Percentiles rank a stretch among this genome's conserved stretches.
Conservation (phyloP, 169 alveolate genomes). For the Plasmodium chabaudi region DNA sequence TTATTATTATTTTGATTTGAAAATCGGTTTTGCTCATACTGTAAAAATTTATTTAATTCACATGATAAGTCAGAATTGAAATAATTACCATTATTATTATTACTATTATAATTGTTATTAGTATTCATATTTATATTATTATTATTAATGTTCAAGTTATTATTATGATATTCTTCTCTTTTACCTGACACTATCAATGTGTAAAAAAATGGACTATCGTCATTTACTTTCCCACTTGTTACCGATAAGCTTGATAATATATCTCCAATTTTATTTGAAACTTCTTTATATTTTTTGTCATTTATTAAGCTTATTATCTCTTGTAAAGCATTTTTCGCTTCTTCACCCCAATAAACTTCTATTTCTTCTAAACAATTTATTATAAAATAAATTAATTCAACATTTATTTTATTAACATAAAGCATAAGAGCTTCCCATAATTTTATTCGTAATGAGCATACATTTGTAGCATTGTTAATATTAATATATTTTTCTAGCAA, state of each 20-base stretch:
- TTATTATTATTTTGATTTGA: slow-evolving; percentile 73
- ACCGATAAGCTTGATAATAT: slow-evolving; percentile 66
- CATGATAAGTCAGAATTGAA: slow-evolving; percentile 61
- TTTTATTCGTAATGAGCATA: slow-evolving; percentile 63
- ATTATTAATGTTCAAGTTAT: too few species aligned
- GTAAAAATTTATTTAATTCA: slow-evolving; percentile 69
- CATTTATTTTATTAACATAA: slow-evolving; percentile 40
- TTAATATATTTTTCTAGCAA: slow-evolving; percentile 44
- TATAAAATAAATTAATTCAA: slow-evolving; percentile 61
- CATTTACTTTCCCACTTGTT: slow-evolving; percentile 53
- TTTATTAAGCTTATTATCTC: slow-evolving; percentile 60
- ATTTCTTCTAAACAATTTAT: slow-evolving; percentile 39
- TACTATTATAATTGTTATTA: background rate
- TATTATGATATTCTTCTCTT: slow-evolving; percentile 46
- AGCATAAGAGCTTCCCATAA: slow-evolving; percentile 71
- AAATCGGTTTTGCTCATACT: slow-evolving; percentile 67
- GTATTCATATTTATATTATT: too few species aligned
- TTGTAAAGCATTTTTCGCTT: slow-evolving; percentile 54
- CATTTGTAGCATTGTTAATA: slow-evolving; percentile 66
- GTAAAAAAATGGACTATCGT: slow-evolving; percentile 71
- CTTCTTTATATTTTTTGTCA: slow-evolving; percentile 75
- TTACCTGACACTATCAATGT: slow-evolving; percentile 60
- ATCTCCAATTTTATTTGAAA: slow-evolving; percentile 53
- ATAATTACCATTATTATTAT: background rate
- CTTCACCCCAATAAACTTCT: slow-evolving; percentile 76